Evolutionary conservation across 106 monocot genomes (phyloP).

Genomic region (Allium cepa): DNA sequence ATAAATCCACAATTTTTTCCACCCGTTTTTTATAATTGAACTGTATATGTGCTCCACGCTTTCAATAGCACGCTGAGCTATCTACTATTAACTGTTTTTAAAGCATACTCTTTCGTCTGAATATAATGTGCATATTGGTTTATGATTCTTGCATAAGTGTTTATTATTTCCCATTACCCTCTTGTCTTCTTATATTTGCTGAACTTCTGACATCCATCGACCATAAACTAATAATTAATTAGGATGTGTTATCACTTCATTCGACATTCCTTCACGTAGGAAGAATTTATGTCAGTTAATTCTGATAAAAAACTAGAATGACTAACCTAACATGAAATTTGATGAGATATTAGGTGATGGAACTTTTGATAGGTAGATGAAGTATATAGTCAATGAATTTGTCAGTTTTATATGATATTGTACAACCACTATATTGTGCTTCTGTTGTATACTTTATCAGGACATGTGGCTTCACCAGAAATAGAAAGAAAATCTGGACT

Average conservation of each 20-base stretch:
- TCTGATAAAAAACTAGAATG: background rate
- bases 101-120: background rate
- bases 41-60: background rate
- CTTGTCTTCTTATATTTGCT: no score
- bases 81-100: background rate
- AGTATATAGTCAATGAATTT: background rate
- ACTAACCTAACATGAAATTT: background rate
- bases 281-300: background rate
- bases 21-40: background rate
- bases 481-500: constrained; percentile 57
- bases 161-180: background rate
- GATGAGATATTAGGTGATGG: background rate
- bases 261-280: background rate
- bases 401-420: background rate
- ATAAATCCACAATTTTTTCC: no score
- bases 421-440: background rate
- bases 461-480: constrained; percentile 14
- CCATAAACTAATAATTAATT: background rate
- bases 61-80: background rate
- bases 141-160: background rate
- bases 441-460: constrained; percentile 13
- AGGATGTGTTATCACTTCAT: background rate
- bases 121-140: background rate
- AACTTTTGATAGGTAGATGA: background rate
- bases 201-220: background rate